Conservation (phyloP, 495 filamentous ascomycete genomes). For the Jackrogersella minutella region DNA sequence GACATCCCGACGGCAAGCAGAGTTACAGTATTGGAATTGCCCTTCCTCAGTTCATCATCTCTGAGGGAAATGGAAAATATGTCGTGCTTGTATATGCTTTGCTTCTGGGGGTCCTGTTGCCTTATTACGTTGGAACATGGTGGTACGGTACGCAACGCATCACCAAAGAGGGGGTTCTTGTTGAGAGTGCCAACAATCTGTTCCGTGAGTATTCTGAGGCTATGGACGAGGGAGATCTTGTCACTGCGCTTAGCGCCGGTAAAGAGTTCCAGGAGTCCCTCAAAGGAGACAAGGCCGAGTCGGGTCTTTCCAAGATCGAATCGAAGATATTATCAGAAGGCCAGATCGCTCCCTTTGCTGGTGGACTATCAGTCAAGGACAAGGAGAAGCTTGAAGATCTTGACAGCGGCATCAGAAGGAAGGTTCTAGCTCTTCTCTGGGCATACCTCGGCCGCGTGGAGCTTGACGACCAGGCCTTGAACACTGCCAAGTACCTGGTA, state of each 20-base stretch:
- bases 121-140: constrained; percentile 95
- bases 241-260: constrained; percentile 81
- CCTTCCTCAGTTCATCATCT: constrained; percentile 89
- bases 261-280: constrained; percentile 76
- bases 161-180: constrained; percentile 89
- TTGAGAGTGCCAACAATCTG: constrained; percentile 90
- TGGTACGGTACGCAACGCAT: constrained; percentile 95
- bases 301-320: constrained; percentile 81
- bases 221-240: constrained; percentile 78
- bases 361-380: constrained; percentile 73
- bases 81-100: constrained; percentile 87
- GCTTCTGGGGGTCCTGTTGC: constrained; percentile 86
- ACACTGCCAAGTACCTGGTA: constrained; percentile 79
- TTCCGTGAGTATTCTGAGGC: constrained; percentile 90
- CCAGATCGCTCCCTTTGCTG: constrained; percentile 52
- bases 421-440: constrained; percentile 91
- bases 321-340: constrained; percentile 72
- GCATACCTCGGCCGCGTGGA: constrained; percentile 91
- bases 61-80: constrained; percentile 94
- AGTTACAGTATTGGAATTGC: constrained; percentile 98
- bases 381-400: constrained; percentile 71
- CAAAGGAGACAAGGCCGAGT: constrained; percentile 75
- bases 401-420: constrained; percentile 76
- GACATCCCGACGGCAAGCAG: constrained; percentile 97
- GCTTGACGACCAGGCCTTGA: constrained; percentile 70